Conservation (phyloP, 140 eudicot species). For the Bidens hawaiensis region DNA sequence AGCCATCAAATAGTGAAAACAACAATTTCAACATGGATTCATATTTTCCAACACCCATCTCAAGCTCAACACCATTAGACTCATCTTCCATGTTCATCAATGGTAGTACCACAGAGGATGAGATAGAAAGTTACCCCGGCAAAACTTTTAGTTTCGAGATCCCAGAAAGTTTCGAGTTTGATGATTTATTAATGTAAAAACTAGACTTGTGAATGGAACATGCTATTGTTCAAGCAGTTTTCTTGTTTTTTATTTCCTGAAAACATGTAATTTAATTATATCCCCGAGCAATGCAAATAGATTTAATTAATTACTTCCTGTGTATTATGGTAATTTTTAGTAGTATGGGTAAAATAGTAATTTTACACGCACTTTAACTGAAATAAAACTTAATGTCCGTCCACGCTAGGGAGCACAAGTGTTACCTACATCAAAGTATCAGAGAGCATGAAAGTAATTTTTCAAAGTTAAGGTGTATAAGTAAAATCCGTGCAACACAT, state of each 20-base stretch:
- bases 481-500: too few relatives aligned
- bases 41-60: conserved; percentile 46
- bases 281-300: neutral
- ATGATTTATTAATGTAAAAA: conserved; percentile 37
- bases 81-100: conserved; percentile 47
- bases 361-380: too few relatives aligned
- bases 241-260: neutral
- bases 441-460: too few relatives aligned
- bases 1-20: conserved; percentile 25
- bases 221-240: conserved; percentile 3
- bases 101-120: conserved; percentile 50
- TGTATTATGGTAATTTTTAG: too few relatives aligned
- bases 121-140: conserved; percentile 58
- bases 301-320: neutral
- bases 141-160: conserved; percentile 58
- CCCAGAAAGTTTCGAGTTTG: conserved; percentile 68
- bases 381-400: too few relatives aligned
- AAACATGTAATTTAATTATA: neutral
- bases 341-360: too few relatives aligned
- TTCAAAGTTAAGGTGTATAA: too few relatives aligned
- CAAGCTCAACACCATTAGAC: conserved; percentile 46
- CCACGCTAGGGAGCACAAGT: too few relatives aligned
- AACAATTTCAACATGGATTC: conserved; percentile 48
- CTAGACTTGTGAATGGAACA: conserved; percentile 17
- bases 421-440: too few relatives aligned